These are phyloP conservation scores for Suillus fuscotomentosus DNA, from an alignment of 768 basidiomycete genomes.

Conservation along the genomic window DNA sequence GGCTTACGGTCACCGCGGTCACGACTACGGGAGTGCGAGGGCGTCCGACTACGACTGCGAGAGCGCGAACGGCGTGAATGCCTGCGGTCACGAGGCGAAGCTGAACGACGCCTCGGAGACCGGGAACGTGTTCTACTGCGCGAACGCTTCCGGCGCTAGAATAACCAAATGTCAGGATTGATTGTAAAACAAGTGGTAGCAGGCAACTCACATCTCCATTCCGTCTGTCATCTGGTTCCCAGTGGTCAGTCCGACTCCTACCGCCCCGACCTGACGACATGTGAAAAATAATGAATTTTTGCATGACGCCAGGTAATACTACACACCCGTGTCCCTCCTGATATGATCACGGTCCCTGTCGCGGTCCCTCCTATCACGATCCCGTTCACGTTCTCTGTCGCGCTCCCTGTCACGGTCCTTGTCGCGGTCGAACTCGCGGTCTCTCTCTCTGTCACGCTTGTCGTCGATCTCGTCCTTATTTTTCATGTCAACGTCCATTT, in stretches of 20 bases:
- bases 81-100: conserved; percentile 55
- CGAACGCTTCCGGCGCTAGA: conserved; percentile 67
- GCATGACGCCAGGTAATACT: background rate
- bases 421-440: conserved; percentile 32
- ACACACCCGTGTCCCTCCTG: conserved; percentile 58
- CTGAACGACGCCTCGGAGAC: conserved; percentile 63
- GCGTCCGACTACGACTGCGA: conserved; percentile 60
- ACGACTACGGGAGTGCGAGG: conserved; percentile 52
- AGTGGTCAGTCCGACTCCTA: conserved; percentile 58
- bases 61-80: conserved; percentile 59
- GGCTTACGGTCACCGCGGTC: conserved; percentile 62
- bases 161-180: background rate
- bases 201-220: conserved; percentile 59
- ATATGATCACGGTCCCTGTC: conserved; percentile 46
- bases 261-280: conserved; percentile 40
- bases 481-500: conserved; percentile 84
- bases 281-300: conserved; percentile 3
- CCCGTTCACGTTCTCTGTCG: conserved; percentile 43
- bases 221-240: conserved; percentile 81
- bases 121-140: conserved; percentile 67
- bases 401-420: conserved; percentile 41
- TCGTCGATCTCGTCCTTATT: conserved; percentile 72
- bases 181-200: background rate
- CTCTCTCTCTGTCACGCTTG: conserved; percentile 42
- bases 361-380: conserved; percentile 42